A percentile compares a stretch with the other conserved stretches of the same genome.
Evolutionary conservation across 164 flowering plant species (phyloP).

Genomic region (Umbilicus rupestris): DNA sequence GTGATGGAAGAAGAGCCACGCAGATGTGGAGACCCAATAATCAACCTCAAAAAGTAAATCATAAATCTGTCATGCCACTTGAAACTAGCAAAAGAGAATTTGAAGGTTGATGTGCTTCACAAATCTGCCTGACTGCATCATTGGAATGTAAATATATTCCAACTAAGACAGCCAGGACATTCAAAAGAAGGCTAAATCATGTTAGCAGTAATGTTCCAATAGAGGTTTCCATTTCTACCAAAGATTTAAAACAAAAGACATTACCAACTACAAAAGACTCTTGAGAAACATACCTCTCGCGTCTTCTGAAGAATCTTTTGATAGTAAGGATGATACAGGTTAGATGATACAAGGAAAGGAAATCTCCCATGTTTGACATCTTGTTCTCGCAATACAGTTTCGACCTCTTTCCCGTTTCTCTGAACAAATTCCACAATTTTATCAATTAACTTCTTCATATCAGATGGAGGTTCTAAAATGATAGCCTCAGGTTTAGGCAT

Average conservation of each 20-base stretch:
- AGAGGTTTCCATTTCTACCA: neutral
- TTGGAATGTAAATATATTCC: neutral
- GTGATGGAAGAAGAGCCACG: neutral
- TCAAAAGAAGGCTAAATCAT: neutral
- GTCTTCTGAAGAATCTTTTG: conserved; percentile 48
- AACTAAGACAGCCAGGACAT: neutral
- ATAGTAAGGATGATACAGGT: conserved; percentile 68
- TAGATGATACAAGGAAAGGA: conserved; percentile 67
- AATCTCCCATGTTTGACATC: conserved; percentile 61
- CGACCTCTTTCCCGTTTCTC: conserved; percentile 78
- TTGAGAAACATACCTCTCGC: conserved; percentile 47
- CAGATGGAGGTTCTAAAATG: conserved; percentile 75
- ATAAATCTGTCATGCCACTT: neutral
- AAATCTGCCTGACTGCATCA: neutral
- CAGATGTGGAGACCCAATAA: neutral
- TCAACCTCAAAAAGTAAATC: neutral
- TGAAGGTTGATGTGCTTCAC: neutral
- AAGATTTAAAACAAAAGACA: neutral
- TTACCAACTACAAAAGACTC: neutral
- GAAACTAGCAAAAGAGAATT: neutral
- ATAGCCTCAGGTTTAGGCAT: conserved; percentile 28
- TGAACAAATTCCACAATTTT: conserved; percentile 69
- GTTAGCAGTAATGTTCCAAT: neutral
- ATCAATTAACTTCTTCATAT: conserved; percentile 52
- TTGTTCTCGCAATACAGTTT: conserved; percentile 68